A percentile compares a stretch with the other conserved stretches of the same genome.
These are phyloP conservation scores for Sugiyamaella sp. DNA, from an alignment of 1,139 yeast genomes.

Conservation along the genomic window DNA sequence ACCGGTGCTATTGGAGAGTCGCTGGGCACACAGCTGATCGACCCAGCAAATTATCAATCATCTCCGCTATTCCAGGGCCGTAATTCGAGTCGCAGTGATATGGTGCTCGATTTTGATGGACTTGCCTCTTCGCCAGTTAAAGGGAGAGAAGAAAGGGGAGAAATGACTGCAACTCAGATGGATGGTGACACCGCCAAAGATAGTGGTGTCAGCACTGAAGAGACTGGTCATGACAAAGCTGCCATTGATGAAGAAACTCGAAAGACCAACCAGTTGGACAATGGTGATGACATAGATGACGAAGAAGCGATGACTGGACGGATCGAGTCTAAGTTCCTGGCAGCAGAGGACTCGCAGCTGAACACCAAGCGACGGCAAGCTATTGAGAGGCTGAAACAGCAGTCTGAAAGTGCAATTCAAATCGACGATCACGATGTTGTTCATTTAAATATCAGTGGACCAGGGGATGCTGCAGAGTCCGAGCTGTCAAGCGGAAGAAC, in stretches of 20 bases:
- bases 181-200: background rate
- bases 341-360: constrained; percentile 18
- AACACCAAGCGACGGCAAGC: constrained; percentile 10
- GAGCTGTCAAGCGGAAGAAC: background rate
- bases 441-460: constrained; percentile 4
- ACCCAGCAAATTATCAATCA: background rate
- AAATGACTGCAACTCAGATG: background rate
- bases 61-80: constrained; percentile 7
- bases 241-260: background rate
- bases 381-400: constrained; percentile 7
- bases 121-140: constrained; percentile 19
- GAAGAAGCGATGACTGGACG: background rate
- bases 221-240: background rate
- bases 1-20: constrained; percentile 10
- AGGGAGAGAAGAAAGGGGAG: background rate
- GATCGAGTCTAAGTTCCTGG: background rate
- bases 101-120: constrained; percentile 16
- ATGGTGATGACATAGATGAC: background rate
- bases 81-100: background rate
- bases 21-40: constrained; percentile 18
- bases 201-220: too few species aligned
- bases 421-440: constrained; percentile 15
- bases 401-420: constrained; percentile 6
- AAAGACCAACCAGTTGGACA: background rate
- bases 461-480: background rate